Evolutionary conservation across 768 basidiomycete genomes (phyloP), one percentile per base, ranked within the genome.

Genomic region (Pisolithus orientalis): DNA sequence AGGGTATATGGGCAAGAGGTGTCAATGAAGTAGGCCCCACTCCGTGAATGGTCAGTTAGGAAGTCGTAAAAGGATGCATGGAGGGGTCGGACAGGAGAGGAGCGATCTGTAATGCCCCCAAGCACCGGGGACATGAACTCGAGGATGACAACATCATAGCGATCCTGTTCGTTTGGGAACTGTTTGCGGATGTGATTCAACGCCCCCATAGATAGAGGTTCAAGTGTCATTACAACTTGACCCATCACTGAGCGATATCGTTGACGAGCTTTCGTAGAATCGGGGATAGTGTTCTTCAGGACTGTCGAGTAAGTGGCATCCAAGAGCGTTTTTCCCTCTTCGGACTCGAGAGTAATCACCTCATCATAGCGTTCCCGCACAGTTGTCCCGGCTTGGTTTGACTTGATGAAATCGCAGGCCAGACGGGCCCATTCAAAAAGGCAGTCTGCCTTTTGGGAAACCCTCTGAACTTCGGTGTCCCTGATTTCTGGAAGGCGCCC

Each of bases 351-450:
- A 29, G 14, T 16, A 4, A 45, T 45, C 24, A 45, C 25, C 4
- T 29, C 27, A 8, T 45, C 24, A 16, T 28, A 45, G 13, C 44
- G 44, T 28, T 29, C 27, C 44, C 31, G 14, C 13, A 27, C 13
- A 6, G 25, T 29, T 16, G 11, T 11, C 7, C 27, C 27, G 17
- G 40, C 40, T 3, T 7, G 29, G 8, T 28, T 44, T 4, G 25
- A 11, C 14, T 50, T 48, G 43, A 62, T 58, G 25, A 29, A 52
- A 2, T 47, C n/a, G 42, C 61, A 61, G 1, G 56, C 61, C 1
- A 54, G 55, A 24, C 32, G 51, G 2, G 61, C 62, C 62, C 61
- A 63, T 47, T 61, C 55, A 42, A 63, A 63, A 6, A 60, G 52
- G 1, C 58, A 59, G 7, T 60, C 56, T 1, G 61, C 55, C 8